Evolutionary conservation across 139 green algal species (phyloP), one percentile per base, ranked within the genome.

Genomic region (Haematococcus lacustris): DNA sequence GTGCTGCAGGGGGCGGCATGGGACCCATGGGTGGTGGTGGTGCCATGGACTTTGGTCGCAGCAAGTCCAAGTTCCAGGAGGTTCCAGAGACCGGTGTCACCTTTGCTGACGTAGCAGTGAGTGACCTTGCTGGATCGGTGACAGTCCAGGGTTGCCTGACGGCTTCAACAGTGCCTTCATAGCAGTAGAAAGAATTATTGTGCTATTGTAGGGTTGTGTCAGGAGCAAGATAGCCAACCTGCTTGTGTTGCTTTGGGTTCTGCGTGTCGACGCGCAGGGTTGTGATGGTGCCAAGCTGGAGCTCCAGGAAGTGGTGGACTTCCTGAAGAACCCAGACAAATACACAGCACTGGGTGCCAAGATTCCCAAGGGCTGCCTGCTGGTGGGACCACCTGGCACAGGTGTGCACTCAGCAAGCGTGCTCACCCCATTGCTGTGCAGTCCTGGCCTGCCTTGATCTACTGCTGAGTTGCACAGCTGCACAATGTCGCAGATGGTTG

Each of bases 51-150:
- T 99, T 99, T 87, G 95, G 91, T 37, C 88, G 87, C 75, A 91
- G 79, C 74, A 98, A 98, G 88, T 92, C 83, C 76, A 99, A 99
- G 89, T 99, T 99, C 85, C 95, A 99, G 90, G 96, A 99, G 83
- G 90, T 97, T 64, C 92, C 92, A 0, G 96, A 99, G 88, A 99
- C 96, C 2, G 96, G 96, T 41, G 87, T 99, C 34, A 92, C 78
- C n/a, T 99, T 99, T 76, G 88, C 77, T 41, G 95, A 99, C 75
- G 95, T 99, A 17, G 95, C 94, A 71, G 87, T 91, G 65, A 85
- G 86, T 64, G 61, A 2, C 40, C 3, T 3, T 7, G 61, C 7
- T 67, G 47, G n/a, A n/a, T n/a, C n/a, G n/a, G n/a, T n/a, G n/a
- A n/a, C n/a, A n/a, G n/a, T n/a, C n/a, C n/a, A n/a, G n/a, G n/a